These are phyloP conservation scores for Aureobasidium vineae DNA, from an alignment of 2,329 filamentous ascomycete genomes.

Conservation along the genomic window DNA sequence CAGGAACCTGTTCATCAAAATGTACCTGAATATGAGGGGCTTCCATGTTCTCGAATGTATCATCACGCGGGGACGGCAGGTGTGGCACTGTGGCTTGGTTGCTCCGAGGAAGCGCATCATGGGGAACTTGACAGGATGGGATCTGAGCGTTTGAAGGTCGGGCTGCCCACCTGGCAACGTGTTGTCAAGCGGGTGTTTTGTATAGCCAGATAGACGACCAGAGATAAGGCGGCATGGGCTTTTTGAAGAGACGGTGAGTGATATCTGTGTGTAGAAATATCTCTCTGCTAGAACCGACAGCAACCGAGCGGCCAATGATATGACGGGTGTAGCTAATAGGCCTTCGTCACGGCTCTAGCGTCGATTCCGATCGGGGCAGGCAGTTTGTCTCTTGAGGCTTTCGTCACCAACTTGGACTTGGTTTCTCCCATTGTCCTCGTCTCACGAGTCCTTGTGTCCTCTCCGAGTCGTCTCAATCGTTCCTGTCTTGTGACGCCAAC, in stretches of 20 bases:
- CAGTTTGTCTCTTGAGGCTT: conserved; percentile 21
- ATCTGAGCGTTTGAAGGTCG: conserved; percentile 8
- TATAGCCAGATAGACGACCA: background rate
- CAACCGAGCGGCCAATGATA: conserved; percentile 22
- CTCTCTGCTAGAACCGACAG: background rate
- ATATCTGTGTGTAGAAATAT: conserved; percentile 3
- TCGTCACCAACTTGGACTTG: conserved; percentile 12
- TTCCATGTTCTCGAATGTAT: conserved; percentile 2
- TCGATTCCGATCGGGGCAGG: conserved; percentile 19
- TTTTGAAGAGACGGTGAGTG: conserved; percentile 5
- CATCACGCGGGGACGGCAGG: conserved; percentile 14
- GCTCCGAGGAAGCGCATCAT: conserved; percentile 21
- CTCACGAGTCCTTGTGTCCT: conserved; percentile 17
- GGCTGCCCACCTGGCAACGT: conserved; percentile 21
- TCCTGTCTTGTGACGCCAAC: conserved; percentile 8
- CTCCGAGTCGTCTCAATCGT: conserved; percentile 16
- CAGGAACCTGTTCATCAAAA: background rate
- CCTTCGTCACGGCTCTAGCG: conserved; percentile 16
- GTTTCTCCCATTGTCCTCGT: conserved; percentile 19
- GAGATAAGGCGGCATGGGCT: conserved; percentile 1
- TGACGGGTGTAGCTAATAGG: conserved; percentile 19
- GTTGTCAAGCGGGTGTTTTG: conserved; percentile 1
- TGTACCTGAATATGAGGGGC: background rate
- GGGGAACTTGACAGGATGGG: background rate
- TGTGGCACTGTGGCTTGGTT: conserved; percentile 23